Conservation (phyloP, 192 early-diverging fungal species). For the Entomortierella chlamydospora region DNA sequence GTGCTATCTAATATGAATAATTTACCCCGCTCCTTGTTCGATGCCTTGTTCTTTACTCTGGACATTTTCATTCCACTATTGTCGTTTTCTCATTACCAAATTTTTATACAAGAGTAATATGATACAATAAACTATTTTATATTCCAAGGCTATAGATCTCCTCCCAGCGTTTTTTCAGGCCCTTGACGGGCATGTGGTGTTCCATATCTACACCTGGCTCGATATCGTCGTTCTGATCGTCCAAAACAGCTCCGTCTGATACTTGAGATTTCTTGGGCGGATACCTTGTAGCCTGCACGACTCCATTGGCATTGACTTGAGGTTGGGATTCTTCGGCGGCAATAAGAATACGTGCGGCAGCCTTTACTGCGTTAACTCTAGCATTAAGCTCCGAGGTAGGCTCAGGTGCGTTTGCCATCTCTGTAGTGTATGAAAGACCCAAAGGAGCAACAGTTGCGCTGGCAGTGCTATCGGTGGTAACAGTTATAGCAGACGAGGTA, state of each 20-base stretch:
- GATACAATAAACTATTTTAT: too few relatives aligned
- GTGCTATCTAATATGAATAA: too few relatives aligned
- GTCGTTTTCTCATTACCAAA: too few relatives aligned
- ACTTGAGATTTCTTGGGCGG: slow-evolving; percentile 4
- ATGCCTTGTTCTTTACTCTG: too few relatives aligned
- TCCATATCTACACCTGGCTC: slow-evolving; percentile 24
- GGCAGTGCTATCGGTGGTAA: not conserved
- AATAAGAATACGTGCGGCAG: not conserved
- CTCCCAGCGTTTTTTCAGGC: slow-evolving; percentile 47
- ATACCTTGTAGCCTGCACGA: slow-evolving; percentile 30
- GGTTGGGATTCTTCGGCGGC: not conserved
- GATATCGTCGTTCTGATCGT: not conserved
- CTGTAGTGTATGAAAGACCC: not conserved
- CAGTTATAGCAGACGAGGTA: not conserved
- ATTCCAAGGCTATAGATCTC: slow-evolving; percentile 34
- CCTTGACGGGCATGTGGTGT: slow-evolving; percentile 33
- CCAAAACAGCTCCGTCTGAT: not conserved
- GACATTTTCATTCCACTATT: too few relatives aligned
- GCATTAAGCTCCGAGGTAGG: slow-evolving; percentile 11
- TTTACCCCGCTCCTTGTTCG: too few relatives aligned
- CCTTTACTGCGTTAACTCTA: slow-evolving; percentile 9
- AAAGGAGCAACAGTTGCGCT: too few relatives aligned
- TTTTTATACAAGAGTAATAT: too few relatives aligned
- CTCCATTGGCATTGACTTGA: slow-evolving; percentile 10
- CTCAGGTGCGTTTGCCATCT: not conserved